Percentiles rank a stretch among this genome's conserved stretches.
phyloP scores from a whole-genome alignment of 805 yeast genomes.

The Candida maris region DNA sequence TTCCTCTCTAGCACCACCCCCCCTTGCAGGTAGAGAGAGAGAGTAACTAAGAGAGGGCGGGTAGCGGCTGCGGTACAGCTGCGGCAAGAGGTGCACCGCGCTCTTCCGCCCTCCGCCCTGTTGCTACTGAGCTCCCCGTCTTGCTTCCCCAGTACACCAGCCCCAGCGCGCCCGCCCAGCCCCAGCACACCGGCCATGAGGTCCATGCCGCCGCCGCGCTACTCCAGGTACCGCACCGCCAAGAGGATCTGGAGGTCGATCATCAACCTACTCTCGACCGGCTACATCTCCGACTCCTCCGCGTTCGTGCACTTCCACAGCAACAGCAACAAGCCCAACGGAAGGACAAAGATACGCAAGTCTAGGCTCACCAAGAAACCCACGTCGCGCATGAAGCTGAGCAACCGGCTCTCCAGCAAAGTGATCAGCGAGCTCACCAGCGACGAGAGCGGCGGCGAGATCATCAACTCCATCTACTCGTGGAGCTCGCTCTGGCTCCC shows the following conservation, averaged over 20 bases:
- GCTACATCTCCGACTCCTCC: constrained; percentile 33
- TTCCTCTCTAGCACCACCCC: not conserved
- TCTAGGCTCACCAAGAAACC: constrained; percentile 30
- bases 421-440: constrained; percentile 23
- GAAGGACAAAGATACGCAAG: constrained; percentile 29
- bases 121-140: not conserved
- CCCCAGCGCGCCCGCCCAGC: not conserved
- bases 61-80: not conserved
- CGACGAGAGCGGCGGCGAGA: constrained; percentile 16
- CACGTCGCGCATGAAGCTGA: constrained; percentile 26
- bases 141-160: not conserved
- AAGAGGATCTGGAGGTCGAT: constrained; percentile 32
- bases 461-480: constrained; percentile 16
- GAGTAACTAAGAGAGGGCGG: too few species aligned
- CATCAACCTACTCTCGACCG: constrained; percentile 29
- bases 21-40: not conserved
- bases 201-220: constrained; percentile 36
- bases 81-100: too few species aligned
- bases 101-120: not conserved
- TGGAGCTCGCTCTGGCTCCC: constrained; percentile 20
- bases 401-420: constrained; percentile 19
- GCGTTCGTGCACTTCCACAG: constrained; percentile 23
- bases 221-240: constrained; percentile 31
- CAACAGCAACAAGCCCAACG: constrained; percentile 19
- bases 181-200: constrained; percentile 18